Conservation (phyloP, 371 early-diverging fungal genomes). For the Lichtheimia corymbifera region DNA sequence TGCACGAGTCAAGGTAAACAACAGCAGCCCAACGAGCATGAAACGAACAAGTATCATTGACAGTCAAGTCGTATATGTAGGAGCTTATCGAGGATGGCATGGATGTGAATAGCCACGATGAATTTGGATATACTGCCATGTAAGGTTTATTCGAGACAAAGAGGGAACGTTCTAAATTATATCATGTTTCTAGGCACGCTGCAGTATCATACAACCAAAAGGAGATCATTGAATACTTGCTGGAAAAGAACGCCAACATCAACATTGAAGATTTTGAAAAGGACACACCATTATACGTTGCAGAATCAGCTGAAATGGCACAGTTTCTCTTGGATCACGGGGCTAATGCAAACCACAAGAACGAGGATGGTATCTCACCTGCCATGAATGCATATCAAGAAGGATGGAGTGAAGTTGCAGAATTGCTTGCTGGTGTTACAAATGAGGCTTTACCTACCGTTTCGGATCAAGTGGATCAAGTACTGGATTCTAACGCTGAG, state of each 20-base stretch:
- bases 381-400: slow-evolving; percentile 39
- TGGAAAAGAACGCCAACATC: slow-evolving; percentile 59
- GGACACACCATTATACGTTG: slow-evolving; percentile 86
- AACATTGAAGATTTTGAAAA: slow-evolving; percentile 78
- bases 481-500: slow-evolving; percentile 10
- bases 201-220: slow-evolving; percentile 68
- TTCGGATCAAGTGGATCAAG: slow-evolving; percentile 18
- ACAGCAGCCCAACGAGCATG: too few relatives aligned
- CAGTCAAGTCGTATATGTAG: slow-evolving; percentile 13
- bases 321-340: slow-evolving; percentile 69
- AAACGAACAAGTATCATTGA: not conserved
- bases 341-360: slow-evolving; percentile 65
- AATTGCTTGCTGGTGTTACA: slow-evolving; percentile 33
- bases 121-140: slow-evolving; percentile 73
- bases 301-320: slow-evolving; percentile 77
- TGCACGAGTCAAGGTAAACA: slow-evolving; percentile 42
- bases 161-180: not conserved
- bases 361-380: slow-evolving; percentile 63
- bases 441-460: slow-evolving; percentile 27
- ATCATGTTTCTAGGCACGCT: slow-evolving; percentile 52
- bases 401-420: slow-evolving; percentile 45
- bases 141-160: slow-evolving; percentile 26
- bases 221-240: slow-evolving; percentile 56
- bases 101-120: slow-evolving; percentile 64
- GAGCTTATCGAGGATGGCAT: slow-evolving; percentile 48